Evolutionary conservation across 176 grass and related monocot species (phyloP).

Genomic region (Hyparrhenia diplandra): DNA sequence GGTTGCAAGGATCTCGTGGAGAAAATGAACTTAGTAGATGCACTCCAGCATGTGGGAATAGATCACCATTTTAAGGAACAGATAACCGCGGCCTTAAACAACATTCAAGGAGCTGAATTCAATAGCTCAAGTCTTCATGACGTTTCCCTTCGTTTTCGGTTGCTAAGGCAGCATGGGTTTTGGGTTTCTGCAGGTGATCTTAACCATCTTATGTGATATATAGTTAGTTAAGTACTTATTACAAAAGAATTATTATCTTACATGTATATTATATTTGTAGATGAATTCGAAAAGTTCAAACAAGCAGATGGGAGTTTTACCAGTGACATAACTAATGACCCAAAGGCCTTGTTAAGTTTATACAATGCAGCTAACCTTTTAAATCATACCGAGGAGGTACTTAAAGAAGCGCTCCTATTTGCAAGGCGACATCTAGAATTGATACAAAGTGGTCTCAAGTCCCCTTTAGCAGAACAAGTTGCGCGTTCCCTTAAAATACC

Average conservation of each 20-base stretch:
- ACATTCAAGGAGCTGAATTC: not conserved
- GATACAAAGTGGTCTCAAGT: not conserved
- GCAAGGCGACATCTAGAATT: not conserved
- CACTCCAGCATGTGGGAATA: not conserved
- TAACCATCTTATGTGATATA: not conserved
- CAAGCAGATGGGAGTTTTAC: not conserved
- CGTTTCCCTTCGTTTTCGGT: not conserved
- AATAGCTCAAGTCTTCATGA: not conserved
- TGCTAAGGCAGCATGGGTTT: not conserved
- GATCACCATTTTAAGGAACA: not conserved
- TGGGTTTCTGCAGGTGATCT: not conserved
- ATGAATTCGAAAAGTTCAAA: constrained; percentile 11
- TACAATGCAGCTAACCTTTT: constrained; percentile 11
- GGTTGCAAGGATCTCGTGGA: not conserved
- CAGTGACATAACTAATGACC: not conserved
- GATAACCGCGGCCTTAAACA: not conserved
- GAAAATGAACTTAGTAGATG: not conserved
- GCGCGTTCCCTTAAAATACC: not conserved
- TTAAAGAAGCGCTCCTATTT: constrained; percentile 1
- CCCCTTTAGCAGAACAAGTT: constrained; percentile 1
- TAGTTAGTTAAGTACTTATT: not conserved
- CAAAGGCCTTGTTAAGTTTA: not conserved
- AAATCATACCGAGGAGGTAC: not conserved
- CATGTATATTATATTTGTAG: not conserved
- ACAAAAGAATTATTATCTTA: not conserved